A percentile compares a stretch with the other conserved stretches of the same genome.
Evolutionary conservation across 371 early-diverging fungal species (phyloP).

Genomic region (Mortierella sp.): DNA sequence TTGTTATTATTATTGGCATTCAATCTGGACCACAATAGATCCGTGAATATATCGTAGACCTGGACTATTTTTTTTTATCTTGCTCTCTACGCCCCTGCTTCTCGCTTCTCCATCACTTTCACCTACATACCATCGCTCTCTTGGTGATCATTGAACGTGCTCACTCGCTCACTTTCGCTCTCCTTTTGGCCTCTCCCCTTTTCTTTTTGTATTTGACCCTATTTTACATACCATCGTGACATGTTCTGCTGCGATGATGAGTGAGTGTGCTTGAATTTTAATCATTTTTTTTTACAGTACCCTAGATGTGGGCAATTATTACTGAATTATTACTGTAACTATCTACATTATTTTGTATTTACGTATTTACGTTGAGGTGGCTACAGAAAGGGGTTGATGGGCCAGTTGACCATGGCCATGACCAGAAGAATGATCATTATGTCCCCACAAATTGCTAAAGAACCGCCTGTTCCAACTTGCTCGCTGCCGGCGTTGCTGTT

Average conservation of each 20-base stretch:
- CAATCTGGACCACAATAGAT: no score
- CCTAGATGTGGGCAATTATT: not conserved
- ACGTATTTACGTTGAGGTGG: conserved; percentile 4
- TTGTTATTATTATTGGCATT: no score
- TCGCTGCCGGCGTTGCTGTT: conserved; percentile 13
- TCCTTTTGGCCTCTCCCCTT: not conserved
- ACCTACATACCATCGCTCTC: no score
- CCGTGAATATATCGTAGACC: no score
- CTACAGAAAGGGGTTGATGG: conserved; percentile 4
- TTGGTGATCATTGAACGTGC: not conserved
- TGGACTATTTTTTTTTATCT: no score
- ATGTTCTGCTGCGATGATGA: not conserved
- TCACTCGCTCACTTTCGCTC: conserved; percentile 4
- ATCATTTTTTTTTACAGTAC: conserved; percentile 4
- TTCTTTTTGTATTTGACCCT: not conserved
- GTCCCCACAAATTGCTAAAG: conserved; percentile 19
- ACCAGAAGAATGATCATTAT: conserved; percentile 4
- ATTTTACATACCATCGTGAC: not conserved
- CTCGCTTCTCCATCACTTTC: no score
- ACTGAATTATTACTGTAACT: not conserved
- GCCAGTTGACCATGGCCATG: conserved; percentile 18
- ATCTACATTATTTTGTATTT: not conserved
- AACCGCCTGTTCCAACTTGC: conserved; percentile 24
- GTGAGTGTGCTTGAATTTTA: no score
- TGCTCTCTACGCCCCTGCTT: no score